A percentile compares a stretch with the other conserved stretches of the same genome.
These are phyloP conservation scores for Mercurialis annua DNA, from an alignment of 345 rosid genomes.

Conservation along the genomic window DNA sequence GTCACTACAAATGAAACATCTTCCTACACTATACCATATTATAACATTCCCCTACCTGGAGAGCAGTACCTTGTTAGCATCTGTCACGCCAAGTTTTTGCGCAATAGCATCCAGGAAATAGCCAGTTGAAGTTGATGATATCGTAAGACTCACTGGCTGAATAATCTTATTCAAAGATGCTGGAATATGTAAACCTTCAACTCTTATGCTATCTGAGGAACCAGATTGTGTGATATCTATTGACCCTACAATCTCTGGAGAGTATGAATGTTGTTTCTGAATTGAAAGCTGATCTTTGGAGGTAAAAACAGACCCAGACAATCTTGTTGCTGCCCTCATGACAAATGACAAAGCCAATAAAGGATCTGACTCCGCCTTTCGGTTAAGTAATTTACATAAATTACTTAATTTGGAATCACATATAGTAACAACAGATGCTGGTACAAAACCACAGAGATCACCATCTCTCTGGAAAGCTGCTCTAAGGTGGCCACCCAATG, in stretches of 20 bases:
- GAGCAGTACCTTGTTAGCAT: constrained; percentile 60
- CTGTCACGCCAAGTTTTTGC: constrained; percentile 46
- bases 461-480: constrained; percentile 65
- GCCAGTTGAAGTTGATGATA: constrained; percentile 39
- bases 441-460: constrained; percentile 55
- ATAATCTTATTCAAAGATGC: constrained; percentile 40
- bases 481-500: constrained; percentile 76
- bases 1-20: constrained; percentile 8
- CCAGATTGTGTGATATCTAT: constrained; percentile 34
- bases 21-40: not conserved
- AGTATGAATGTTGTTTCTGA: constrained; percentile 49
- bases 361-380: constrained; percentile 60
- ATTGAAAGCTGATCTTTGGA: constrained; percentile 47
- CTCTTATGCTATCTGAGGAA: constrained; percentile 21
- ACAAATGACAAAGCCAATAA: constrained; percentile 49
- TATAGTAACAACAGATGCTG: constrained; percentile 68
- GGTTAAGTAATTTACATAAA: constrained; percentile 63
- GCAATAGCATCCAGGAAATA: constrained; percentile 83
- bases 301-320: constrained; percentile 41
- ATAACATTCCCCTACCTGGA: constrained; percentile 55
- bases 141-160: constrained; percentile 40
- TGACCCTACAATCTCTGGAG: constrained; percentile 44
- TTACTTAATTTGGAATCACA: constrained; percentile 59
- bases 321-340: constrained; percentile 59
- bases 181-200: constrained; percentile 53